These are phyloP conservation scores for Thelonectria discophora DNA, from an alignment of 2,329 filamentous ascomycete genomes.

Conservation along the genomic window DNA sequence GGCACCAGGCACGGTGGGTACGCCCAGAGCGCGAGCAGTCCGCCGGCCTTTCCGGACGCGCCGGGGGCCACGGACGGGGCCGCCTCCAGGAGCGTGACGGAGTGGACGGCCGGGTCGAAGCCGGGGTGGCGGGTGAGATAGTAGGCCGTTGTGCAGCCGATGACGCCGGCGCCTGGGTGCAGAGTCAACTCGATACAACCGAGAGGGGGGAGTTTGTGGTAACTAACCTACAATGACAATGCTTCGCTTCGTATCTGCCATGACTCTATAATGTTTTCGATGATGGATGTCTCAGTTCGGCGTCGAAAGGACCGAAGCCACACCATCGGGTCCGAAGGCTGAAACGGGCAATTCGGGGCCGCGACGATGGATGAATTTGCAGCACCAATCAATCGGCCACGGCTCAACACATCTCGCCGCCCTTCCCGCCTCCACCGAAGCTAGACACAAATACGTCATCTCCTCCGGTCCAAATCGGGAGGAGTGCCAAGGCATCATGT, in stretches of 20 bases:
- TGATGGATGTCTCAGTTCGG: not conserved
- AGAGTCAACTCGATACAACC: not conserved
- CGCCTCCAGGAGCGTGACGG: conserved; percentile 87
- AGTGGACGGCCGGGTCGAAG: conserved; percentile 78
- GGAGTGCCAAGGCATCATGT: conserved; percentile 34
- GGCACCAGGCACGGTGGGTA: conserved; percentile 87
- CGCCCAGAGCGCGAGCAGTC: conserved; percentile 89
- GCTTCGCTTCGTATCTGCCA: conserved; percentile 50
- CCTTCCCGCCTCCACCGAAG: conserved; percentile 15
- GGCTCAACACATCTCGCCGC: conserved; percentile 35
- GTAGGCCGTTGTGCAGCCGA: conserved; percentile 91
- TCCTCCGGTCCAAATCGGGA: conserved; percentile 31
- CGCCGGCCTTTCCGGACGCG: conserved; percentile 94
- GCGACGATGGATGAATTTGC: not conserved
- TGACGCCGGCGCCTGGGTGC: conserved; percentile 85
- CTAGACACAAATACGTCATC: conserved; percentile 29
- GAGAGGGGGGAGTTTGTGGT: conserved; percentile 4
- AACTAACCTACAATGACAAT: conserved; percentile 61
- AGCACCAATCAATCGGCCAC: conserved; percentile 22
- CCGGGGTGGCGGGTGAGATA: conserved; percentile 86
- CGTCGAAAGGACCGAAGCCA: not conserved
- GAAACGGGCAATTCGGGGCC: conserved; percentile 21
- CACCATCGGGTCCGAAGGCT: conserved; percentile 5
- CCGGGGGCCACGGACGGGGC: conserved; percentile 83
- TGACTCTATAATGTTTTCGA: conserved; percentile 31